Conservation (phyloP, 768 basidiomycete genomes). For the Mycena crocata region DNA sequence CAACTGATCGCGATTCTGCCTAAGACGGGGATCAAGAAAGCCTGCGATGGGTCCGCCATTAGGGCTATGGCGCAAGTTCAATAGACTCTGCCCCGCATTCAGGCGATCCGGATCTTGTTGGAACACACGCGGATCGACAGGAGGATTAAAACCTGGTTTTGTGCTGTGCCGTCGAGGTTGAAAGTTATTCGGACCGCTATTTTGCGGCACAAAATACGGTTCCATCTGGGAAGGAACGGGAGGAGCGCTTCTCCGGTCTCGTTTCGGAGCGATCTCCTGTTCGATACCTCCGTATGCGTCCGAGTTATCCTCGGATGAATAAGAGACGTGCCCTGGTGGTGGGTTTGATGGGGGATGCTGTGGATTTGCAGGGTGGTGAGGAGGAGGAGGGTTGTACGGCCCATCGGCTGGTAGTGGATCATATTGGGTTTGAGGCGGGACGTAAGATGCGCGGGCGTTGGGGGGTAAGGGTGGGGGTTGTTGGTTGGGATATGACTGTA, state of each 20-base stretch:
- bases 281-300: constrained; percentile 32
- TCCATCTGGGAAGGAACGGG: constrained; percentile 1
- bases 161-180: constrained; percentile 9
- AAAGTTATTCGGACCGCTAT: not conserved
- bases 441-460: not conserved
- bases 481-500: constrained; percentile 6
- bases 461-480: not conserved
- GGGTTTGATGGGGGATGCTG: not conserved
- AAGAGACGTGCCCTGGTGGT: not conserved
- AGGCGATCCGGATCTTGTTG: not conserved
- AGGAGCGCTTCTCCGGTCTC: constrained; percentile 19
- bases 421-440: constrained; percentile 23
- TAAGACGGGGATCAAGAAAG: constrained; percentile 12
- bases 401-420: too few species aligned
- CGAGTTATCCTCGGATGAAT: constrained; percentile 19
- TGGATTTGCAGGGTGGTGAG: not conserved
- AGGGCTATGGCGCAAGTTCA: constrained; percentile 6
- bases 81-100: constrained; percentile 10
- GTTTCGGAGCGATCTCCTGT: constrained; percentile 5
- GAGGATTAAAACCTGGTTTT: constrained; percentile 1
- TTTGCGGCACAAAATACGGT: constrained; percentile 5
- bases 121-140: constrained; percentile 8
- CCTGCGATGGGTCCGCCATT: constrained; percentile 3
- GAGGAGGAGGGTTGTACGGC: not conserved
- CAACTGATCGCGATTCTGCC: constrained; percentile 7